Conservation (phyloP, 495 filamentous ascomycete species). For the Cryomyces minteri region DNA sequence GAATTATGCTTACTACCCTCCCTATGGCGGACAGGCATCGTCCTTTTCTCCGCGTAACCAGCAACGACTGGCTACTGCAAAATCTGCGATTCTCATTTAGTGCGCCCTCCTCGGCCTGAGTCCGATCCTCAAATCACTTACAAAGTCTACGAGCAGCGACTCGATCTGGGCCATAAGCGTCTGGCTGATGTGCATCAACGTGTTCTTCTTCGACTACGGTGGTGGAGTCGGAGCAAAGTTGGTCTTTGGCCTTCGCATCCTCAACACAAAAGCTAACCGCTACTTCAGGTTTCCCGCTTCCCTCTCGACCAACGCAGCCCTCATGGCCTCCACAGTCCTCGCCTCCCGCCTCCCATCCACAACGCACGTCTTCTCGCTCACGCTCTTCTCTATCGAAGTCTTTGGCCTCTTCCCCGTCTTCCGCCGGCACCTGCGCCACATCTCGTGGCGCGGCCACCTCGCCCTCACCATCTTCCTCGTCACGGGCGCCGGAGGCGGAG, state of each 20-base stretch:
- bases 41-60: constrained; percentile 39
- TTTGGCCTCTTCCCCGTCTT: constrained; percentile 96
- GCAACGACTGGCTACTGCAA: constrained; percentile 53
- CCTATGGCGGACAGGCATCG: constrained; percentile 13
- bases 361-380: constrained; percentile 87
- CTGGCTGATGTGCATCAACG: constrained; percentile 85
- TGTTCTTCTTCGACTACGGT: constrained; percentile 94
- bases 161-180: constrained; percentile 93
- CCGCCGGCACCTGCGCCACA: constrained; percentile 63
- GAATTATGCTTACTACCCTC: constrained; percentile 7
- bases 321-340: constrained; percentile 87
- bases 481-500: constrained; percentile 54
- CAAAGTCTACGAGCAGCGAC: constrained; percentile 72
- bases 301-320: constrained; percentile 81
- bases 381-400: constrained; percentile 89
- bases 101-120: constrained; percentile 77
- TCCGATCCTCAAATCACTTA: constrained; percentile 87
- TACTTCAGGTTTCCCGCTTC: constrained; percentile 52
- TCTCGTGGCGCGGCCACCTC: constrained; percentile 70
- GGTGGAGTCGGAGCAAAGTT: constrained; percentile 43
- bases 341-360: constrained; percentile 75
- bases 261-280: background rate
- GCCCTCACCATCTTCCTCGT: constrained; percentile 62
- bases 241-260: background rate
- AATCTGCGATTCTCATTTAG: constrained; percentile 88